Evolutionary conservation across 371 early-diverging fungal species (phyloP), one percentile per base, ranked within the genome.

Genomic region (Agmasoma carcini): DNA sequence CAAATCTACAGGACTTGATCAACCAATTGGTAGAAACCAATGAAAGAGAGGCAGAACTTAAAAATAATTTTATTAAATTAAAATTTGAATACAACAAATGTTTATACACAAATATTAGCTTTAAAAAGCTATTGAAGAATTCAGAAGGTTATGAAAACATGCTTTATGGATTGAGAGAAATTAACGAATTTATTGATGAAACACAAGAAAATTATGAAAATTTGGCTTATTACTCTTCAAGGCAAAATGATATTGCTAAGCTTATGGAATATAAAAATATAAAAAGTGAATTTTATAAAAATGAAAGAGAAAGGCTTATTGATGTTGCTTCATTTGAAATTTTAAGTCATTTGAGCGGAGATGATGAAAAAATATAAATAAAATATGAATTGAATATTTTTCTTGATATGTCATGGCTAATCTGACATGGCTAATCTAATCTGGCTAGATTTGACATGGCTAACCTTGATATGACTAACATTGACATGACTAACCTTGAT

Each of bases 191-290:
- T n/a, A 20, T 59, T 25, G 26, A 47, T 11, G 37, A 33, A 15
- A 34, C 41, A 25, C 17, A 9, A 4, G 48, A 34, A 20, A 30
- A 39, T 1, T 36, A 40, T 17, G 22, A 39, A 25, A 20, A 15
- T 5, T 43, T 43, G 27, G 29, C 33, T 7, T 34, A 26, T 23
- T 2, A 5, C 14, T 7, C 45, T n/a, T n/a, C 23, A 3, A 34
- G 2, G 1, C 33, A 60, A 17, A 41, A 44, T 3, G 49, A 55
- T 11, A 30, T 59, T 23, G 41, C 48, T 9, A 29, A 38, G 17
- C 17, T 61, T 6, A 30, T 66, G 44, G 66, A 66, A 17, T 43
- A 55, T 39, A 66, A 56, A 47, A 45, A 61, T n/a, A 38, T 66
- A 7, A 60, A 34, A 41, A 55, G 38, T 34, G 56, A 55, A 19